phyloP scores from a whole-genome alignment of 371 early-diverging fungal species.

The Saksenaea vasiformis region DNA sequence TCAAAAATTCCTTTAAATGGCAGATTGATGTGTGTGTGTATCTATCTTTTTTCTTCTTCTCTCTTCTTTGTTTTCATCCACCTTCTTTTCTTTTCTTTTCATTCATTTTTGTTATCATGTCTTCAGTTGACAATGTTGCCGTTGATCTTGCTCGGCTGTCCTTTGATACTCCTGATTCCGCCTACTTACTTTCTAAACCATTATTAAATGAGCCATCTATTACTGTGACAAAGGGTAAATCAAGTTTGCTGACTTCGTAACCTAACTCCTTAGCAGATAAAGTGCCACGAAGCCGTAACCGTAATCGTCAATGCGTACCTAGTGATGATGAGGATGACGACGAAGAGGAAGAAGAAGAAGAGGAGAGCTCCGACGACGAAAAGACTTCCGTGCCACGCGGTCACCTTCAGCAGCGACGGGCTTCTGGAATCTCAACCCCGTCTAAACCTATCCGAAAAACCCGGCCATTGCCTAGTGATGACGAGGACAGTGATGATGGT shows the following conservation, averaged over 20 bases:
- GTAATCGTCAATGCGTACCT: conserved; percentile 41
- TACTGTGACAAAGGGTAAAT: conserved; percentile 24
- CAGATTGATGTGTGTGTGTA: conserved; percentile 1
- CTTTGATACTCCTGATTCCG: conserved; percentile 20
- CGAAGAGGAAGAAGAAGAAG: conserved; percentile 29
- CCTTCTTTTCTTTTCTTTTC: neutral
- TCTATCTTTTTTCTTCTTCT: conserved; percentile 17
- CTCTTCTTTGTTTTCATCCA: conserved; percentile 11
- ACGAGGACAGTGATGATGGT: conserved; percentile 30
- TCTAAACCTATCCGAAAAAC: conserved; percentile 19
- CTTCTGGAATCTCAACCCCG: conserved; percentile 13
- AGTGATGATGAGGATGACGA: conserved; percentile 47
- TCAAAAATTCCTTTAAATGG: conserved; percentile 10
- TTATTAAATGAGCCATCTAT: conserved; percentile 15
- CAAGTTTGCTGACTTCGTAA: neutral
- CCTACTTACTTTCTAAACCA: neutral
- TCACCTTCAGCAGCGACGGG: conserved; percentile 1
- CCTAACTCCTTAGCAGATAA: conserved; percentile 13
- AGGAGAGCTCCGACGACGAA: conserved; percentile 29
- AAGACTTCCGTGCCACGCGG: conserved; percentile 9
- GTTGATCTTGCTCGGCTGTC: conserved; percentile 26
- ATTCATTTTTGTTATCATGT: conserved; percentile 9
- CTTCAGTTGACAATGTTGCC: conserved; percentile 28
- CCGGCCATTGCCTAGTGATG: conserved; percentile 38
- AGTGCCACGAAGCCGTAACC: conserved; percentile 21